Base-by-base conservation (phyloP, 2,329 filamentous ascomycete genomes). In the Ceratocystis cacaofunesta region DNA sequence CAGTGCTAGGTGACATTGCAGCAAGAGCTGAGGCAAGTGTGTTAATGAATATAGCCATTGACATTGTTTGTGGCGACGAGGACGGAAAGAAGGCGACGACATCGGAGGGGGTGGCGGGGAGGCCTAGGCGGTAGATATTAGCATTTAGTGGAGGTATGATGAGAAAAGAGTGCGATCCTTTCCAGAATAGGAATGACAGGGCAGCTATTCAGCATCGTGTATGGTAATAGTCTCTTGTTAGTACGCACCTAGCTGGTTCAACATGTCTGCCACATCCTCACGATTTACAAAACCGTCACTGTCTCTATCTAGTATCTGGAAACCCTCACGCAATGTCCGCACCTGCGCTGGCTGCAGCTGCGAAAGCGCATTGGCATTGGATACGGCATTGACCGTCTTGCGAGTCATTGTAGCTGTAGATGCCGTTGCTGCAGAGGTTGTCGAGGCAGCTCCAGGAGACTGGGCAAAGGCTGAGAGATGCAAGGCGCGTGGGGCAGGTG, bases 281-380 rank as follows among this genome's bases (percentile, higher is more conserved):
- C 88, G 82, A 69, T 87, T 88, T 68, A 99, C 86, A 62, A 83
- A 79, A 19, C 92, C 92, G 72, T 94, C 90, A 71, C 90, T 92
- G 75, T 94, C 87, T 68, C 90, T 83, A 74, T 97, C 94, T 60
- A 99, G 80, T 67, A 96, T 91, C 74, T 95, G 90, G 75, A 97
- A 99, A 0, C 88, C 90, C 73, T 97, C 92, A 68, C 94, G 85
- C 75, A 99, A 83, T 70, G 90, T 89, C 71, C 92, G 85, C 44
- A 96, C 85, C 70, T 96, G 90, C 2, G 89, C 80, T 1, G 90
- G 85, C 46, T 92, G 88, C 52, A 97, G 76, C 71, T 89, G 87
- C 2, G 86, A 85, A 57, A 91, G 78, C 15, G 85, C 79, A 70
- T 80, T 84, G 43, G 79, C 78, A 64, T 77, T 74, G 3, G 74